A percentile compares a stretch with the other conserved stretches of the same genome.
Conservation (phyloP, 1,139 yeast species). For the Saccharomyces uvarum region DNA sequence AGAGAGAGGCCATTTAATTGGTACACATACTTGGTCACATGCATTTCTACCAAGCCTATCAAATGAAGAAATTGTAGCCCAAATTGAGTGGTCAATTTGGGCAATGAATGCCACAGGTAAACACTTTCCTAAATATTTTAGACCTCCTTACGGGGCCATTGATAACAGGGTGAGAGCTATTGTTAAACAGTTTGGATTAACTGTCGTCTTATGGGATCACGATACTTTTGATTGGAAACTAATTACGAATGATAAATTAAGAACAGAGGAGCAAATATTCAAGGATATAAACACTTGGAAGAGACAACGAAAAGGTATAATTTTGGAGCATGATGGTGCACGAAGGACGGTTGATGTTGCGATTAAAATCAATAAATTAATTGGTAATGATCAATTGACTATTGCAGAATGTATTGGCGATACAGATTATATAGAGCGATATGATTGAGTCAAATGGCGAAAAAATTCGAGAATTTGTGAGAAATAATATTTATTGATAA, state of each 20-base stretch:
- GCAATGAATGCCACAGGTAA: conserved; percentile 93
- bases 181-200: conserved; percentile 80
- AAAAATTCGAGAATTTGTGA: neutral
- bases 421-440: conserved; percentile 31
- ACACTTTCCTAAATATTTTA: conserved; percentile 84
- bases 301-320: conserved; percentile 47
- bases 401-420: conserved; percentile 83
- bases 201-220: conserved; percentile 85
- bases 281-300: conserved; percentile 51
- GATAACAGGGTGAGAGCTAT: conserved; percentile 80
- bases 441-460: neutral
- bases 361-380: conserved; percentile 44
- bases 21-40: conserved; percentile 92
- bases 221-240: conserved; percentile 91
- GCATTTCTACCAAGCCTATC: conserved; percentile 67
- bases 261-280: conserved; percentile 46
- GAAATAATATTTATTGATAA: neutral
- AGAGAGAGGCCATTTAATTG: conserved; percentile 66
- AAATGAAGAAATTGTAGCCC: conserved; percentile 79
- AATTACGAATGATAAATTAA: conserved; percentile 34
- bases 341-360: conserved; percentile 63
- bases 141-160: conserved; percentile 94
- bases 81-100: conserved; percentile 93
- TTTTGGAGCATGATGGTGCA: conserved; percentile 79
- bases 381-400: conserved; percentile 56